Percentiles rank a stretch among this genome's conserved stretches.
Evolutionary conservation across 192 early-diverging fungal genomes (phyloP).

Genomic region (Coemansia sp.): DNA sequence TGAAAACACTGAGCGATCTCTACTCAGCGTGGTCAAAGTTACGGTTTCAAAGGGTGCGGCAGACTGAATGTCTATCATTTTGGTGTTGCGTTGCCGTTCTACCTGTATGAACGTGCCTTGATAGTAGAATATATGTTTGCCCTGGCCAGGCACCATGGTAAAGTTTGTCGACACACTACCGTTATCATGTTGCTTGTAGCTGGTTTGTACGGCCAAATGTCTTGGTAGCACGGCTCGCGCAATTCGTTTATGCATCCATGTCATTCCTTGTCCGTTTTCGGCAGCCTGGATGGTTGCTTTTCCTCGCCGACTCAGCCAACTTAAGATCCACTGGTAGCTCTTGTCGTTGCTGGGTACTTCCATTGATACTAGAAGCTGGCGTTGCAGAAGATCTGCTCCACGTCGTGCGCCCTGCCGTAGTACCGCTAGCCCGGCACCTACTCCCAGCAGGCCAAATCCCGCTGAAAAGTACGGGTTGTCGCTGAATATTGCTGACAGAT

Average conservation of each 20-base stretch:
- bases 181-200: slow-evolving; percentile 84
- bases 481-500: slow-evolving; percentile 48
- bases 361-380: slow-evolving; percentile 82
- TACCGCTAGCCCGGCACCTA: slow-evolving; percentile 77
- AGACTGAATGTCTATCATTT: slow-evolving; percentile 89
- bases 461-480: slow-evolving; percentile 93
- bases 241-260: slow-evolving; percentile 58
- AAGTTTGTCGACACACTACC: slow-evolving; percentile 82
- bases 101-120: slow-evolving; percentile 78
- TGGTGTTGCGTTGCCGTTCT: slow-evolving; percentile 75
- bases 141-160: slow-evolving; percentile 87
- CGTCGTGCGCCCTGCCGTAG: slow-evolving; percentile 69
- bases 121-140: slow-evolving; percentile 84
- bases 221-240: slow-evolving; percentile 56
- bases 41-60: slow-evolving; percentile 94
- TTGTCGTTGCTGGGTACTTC: slow-evolving; percentile 95
- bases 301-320: slow-evolving; percentile 73
- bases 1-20: slow-evolving; percentile 75
- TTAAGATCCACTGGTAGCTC: slow-evolving; percentile 88
- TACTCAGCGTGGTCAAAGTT: slow-evolving; percentile 82
- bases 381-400: slow-evolving; percentile 66
- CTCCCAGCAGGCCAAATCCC: slow-evolving; percentile 87
- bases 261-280: slow-evolving; percentile 9
- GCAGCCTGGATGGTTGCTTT: slow-evolving; percentile 25
- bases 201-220: slow-evolving; percentile 84